Base-by-base conservation (phyloP, 129 eudicot species). In the Glebionis coronaria region DNA sequence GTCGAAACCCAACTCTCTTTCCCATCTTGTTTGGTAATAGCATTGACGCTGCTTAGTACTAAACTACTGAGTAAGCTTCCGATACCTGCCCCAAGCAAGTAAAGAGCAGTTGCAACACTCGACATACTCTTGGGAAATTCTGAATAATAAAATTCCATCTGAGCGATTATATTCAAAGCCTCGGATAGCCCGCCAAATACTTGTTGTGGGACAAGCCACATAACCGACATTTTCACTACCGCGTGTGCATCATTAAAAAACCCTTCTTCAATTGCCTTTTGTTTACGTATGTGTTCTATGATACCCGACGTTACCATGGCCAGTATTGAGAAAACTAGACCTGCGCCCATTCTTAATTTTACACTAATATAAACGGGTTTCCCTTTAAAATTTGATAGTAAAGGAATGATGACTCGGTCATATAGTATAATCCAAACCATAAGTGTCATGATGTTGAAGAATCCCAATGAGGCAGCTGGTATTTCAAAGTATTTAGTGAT, bases 1-100 rank as follows among this genome's bases (percentile, higher is more conserved):
- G 73, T 80, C 12, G 96, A 80, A 27, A 88, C 67, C 98, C 98
- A 92, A 55, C 95, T 82, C 65, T 71, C 89, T 69, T 77, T 84
- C 49, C 95, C 96, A 7, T 65, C 78, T 52, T 72, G 61, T 75
- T 76, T 80, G 2, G 87, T 83, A 19, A 72, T 28, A 12, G 25
- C 62, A 65, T 86, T 74, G 57, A 88, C 97, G 7, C 53, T 69
- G 65, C 74, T 88, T 51, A 93, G 69, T 10, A 93, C 64, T 12
- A 85, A 75, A 64, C 86, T 88, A 1, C 96, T 95, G 56, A 88
- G 20, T 73, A 93, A 61, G 71, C 73, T 82, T 8, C 71, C 97
- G 29, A 84, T 70, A 5, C 70, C 95, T 63, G 81, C n/a, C n/a
- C n/a, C n/a, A n/a, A n/a, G n/a, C n/a, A n/a, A n/a, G n/a, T n/a